Evolutionary conservation across 2,329 filamentous ascomycete species (phyloP).

Genomic region (Fonsecaea pedrosoi): DNA sequence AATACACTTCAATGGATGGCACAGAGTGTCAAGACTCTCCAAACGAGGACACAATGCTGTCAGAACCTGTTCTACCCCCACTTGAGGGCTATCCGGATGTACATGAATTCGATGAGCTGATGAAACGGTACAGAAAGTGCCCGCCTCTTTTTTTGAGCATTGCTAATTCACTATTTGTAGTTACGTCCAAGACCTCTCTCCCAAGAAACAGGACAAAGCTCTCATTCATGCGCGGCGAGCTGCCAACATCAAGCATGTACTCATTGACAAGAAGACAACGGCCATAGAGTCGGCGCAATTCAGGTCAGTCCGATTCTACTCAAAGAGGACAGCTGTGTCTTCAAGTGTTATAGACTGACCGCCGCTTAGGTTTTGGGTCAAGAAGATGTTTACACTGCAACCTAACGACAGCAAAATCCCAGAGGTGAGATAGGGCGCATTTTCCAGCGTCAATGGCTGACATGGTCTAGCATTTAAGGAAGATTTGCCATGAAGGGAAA

Average conservation of each 20-base stretch:
- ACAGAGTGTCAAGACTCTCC: conserved; percentile 55
- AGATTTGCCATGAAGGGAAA: conserved; percentile 59
- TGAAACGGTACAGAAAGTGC: conserved; percentile 48
- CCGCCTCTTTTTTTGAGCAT: background rate
- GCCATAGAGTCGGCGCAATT: conserved; percentile 60
- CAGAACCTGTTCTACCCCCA: conserved; percentile 52
- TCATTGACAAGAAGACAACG: conserved; percentile 58
- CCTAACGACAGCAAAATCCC: conserved; percentile 47
- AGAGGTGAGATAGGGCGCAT: conserved; percentile 44
- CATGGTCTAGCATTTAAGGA: conserved; percentile 43
- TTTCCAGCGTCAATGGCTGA: conserved; percentile 10
- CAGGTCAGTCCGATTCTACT: conserved; percentile 44
- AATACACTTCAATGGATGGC: conserved; percentile 46
- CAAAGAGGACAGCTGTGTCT: background rate
- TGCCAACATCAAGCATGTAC: conserved; percentile 55
- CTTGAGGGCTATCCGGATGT: conserved; percentile 55
- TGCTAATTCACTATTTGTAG: conserved; percentile 40
- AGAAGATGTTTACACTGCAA: conserved; percentile 60
- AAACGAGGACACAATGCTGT: conserved; percentile 52
- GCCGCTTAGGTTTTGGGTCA: conserved; percentile 57
- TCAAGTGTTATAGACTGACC: background rate
- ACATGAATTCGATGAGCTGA: conserved; percentile 54
- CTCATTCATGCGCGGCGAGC: conserved; percentile 57
- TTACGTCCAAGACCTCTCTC: conserved; percentile 57
- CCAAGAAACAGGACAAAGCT: conserved; percentile 61